These are phyloP conservation scores for Umbelopsis isabellina DNA, from an alignment of 192 early-diverging fungal genomes.

Conservation along the genomic window DNA sequence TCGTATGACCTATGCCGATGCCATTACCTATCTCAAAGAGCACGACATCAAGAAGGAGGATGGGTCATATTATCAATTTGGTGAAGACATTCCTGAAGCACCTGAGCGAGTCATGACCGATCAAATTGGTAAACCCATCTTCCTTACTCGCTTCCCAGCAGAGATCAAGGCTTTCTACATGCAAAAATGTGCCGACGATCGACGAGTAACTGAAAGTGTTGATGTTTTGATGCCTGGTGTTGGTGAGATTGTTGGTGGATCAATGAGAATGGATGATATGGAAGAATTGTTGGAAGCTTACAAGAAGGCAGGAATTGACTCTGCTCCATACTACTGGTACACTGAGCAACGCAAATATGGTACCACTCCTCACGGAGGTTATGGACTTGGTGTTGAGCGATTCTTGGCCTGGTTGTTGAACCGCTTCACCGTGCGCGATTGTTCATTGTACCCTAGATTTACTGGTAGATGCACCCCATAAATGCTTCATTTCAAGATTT, in stretches of 20 bases:
- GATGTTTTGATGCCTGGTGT: slow-evolving; percentile 98
- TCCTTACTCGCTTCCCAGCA: slow-evolving; percentile 95
- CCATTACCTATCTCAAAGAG: slow-evolving; percentile 93
- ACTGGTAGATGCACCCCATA: slow-evolving; percentile 84
- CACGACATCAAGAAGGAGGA: slow-evolving; percentile 89
- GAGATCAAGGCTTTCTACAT: slow-evolving; percentile 99
- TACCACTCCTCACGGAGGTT: slow-evolving; percentile 94
- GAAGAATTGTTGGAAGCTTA: slow-evolving; percentile 44
- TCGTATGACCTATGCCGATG: slow-evolving; percentile 96
- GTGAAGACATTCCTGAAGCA: slow-evolving; percentile 98
- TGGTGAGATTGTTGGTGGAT: slow-evolving; percentile 98
- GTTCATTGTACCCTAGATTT: slow-evolving; percentile 93
- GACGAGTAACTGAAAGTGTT: slow-evolving; percentile 89
- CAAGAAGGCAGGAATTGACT: slow-evolving; percentile 70
- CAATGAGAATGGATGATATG: slow-evolving; percentile 93
- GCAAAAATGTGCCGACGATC: slow-evolving; percentile 87
- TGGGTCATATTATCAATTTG: slow-evolving; percentile 90
- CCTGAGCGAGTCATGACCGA: slow-evolving; percentile 99
- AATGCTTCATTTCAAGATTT: slow-evolving; percentile 8
- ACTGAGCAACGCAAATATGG: slow-evolving; percentile 99
- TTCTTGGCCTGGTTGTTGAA: slow-evolving; percentile 97
- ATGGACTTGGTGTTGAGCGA: slow-evolving; percentile 95
- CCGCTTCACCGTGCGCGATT: slow-evolving; percentile 87
- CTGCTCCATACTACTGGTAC: slow-evolving; percentile 97
- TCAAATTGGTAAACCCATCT: slow-evolving; percentile 91